Evolutionary conservation across 2,329 filamentous ascomycete genomes (phyloP).

Genomic region (Aspergillaceae sp.): DNA sequence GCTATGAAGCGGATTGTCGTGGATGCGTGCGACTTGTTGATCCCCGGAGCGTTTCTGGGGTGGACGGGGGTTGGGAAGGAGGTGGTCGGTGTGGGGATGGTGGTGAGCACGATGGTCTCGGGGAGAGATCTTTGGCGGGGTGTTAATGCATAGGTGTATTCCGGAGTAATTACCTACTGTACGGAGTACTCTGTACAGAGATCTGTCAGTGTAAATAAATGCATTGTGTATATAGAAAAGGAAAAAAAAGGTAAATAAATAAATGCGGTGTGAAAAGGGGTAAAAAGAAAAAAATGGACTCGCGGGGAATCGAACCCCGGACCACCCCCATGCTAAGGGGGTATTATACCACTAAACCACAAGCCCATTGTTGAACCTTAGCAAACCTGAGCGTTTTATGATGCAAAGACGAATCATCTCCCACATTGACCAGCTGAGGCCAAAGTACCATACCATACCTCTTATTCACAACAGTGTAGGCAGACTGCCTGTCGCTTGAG

Average conservation of each 20-base stretch:
- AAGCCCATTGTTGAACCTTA: slow-evolving; percentile 13
- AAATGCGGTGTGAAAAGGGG: too few species aligned
- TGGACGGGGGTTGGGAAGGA: slow-evolving; percentile 49
- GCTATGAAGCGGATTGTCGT: slow-evolving; percentile 44
- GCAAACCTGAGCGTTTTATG: too few species aligned
- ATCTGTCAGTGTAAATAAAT: too few species aligned
- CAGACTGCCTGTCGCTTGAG: too few species aligned
- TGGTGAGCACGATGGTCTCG: slow-evolving; percentile 51
- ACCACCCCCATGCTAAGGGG: slow-evolving; percentile 42
- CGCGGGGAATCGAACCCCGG: slow-evolving; percentile 43
- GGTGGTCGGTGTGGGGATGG: slow-evolving; percentile 49
- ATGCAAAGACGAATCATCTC: too few species aligned
- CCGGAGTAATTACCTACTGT: too few species aligned
- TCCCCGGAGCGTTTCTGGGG: slow-evolving; percentile 52
- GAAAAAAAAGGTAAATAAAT: too few species aligned
- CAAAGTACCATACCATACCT: too few species aligned
- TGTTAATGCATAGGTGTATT: not conserved
- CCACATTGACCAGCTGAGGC: too few species aligned
- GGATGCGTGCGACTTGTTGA: slow-evolving; percentile 51
- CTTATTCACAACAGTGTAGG: too few species aligned
- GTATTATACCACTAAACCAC: slow-evolving; percentile 44
- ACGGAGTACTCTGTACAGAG: too few species aligned
- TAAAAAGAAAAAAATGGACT: slow-evolving; percentile 29
- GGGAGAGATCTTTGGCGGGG: not conserved
- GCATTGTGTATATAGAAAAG: too few species aligned